phyloP scores from a whole-genome alignment of 2,329 filamentous ascomycete species.

The Ophiostoma sp. region DNA sequence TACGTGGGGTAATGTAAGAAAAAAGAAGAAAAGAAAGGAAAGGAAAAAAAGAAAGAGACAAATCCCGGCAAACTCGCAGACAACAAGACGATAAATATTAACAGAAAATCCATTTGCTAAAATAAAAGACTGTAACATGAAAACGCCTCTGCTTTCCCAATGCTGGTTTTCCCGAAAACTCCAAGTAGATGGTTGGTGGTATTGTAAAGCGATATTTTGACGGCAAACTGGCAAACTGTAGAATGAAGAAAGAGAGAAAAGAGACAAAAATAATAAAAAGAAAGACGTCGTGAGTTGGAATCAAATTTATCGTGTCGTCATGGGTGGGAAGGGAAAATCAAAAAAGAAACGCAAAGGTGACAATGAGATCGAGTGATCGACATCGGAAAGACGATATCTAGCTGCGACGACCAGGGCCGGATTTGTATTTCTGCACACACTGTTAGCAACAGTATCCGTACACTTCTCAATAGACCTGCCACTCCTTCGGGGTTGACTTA shows the following conservation, averaged over 20 bases:
- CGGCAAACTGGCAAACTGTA: background rate
- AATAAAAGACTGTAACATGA: background rate
- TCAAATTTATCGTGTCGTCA: constrained; percentile 12
- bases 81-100: background rate
- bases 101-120: background rate
- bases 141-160: constrained; percentile 15
- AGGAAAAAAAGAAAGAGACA: background rate
- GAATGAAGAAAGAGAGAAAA: background rate
- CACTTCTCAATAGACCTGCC: constrained; percentile 58
- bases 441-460: background rate
- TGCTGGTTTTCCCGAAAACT: background rate
- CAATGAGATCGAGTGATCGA: background rate
- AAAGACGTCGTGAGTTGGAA: background rate
- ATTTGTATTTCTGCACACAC: constrained; percentile 32
- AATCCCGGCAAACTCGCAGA: background rate
- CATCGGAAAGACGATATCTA: background rate
- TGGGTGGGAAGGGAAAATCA: background rate
- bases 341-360: background rate
- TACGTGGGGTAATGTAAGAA: background rate
- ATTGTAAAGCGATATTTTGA: background rate
- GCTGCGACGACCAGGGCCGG: constrained; percentile 29
- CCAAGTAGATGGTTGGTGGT: constrained; percentile 1
- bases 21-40: background rate
- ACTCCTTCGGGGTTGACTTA: constrained; percentile 52
- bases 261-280: background rate